Conservation (phyloP, 1,284 basidiomycete genomes). For the Earliella scabrosa region DNA sequence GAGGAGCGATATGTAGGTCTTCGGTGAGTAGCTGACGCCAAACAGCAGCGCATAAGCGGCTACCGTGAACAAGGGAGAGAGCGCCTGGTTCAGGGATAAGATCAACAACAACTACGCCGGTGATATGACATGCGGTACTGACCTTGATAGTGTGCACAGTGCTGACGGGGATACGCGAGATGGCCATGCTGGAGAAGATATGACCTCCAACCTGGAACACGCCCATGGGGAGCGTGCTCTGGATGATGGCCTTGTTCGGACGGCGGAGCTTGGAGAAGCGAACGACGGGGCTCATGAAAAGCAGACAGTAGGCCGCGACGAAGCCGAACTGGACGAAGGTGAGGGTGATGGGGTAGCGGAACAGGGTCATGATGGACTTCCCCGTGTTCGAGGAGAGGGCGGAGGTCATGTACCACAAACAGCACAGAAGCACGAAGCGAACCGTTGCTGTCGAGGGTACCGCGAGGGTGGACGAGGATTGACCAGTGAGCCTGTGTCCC, state of each 20-base stretch:
- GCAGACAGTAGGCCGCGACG: slow-evolving; percentile 84
- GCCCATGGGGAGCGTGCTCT: slow-evolving; percentile 89
- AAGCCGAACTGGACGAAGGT: slow-evolving; percentile 99
- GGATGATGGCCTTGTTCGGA: slow-evolving; percentile 77
- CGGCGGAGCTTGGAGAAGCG: slow-evolving; percentile 68
- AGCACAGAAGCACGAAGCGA: slow-evolving; percentile 70
- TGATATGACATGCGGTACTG: slow-evolving; percentile 28
- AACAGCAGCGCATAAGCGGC: slow-evolving; percentile 93
- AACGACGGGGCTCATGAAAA: slow-evolving; percentile 77
- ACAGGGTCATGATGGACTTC: slow-evolving; percentile 86
- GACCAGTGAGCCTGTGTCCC: slow-evolving; percentile 9
- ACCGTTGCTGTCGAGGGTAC: slow-evolving; percentile 37
- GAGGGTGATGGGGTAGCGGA: slow-evolving; percentile 88
- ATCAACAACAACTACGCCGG: background rate
- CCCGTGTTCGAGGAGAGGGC: slow-evolving; percentile 90
- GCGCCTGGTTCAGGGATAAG: slow-evolving; percentile 59
- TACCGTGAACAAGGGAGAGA: slow-evolving; percentile 97
- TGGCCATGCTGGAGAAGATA: slow-evolving; percentile 96
- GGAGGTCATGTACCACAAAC: slow-evolving; percentile 83
- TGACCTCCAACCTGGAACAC: slow-evolving; percentile 96
- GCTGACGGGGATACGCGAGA: slow-evolving; percentile 94
- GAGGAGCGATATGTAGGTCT: slow-evolving; percentile 93
- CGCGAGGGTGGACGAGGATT: slow-evolving; percentile 5
- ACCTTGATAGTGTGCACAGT: slow-evolving; percentile 99
- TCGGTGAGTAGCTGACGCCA: slow-evolving; percentile 88